These are phyloP conservation scores for Colletotrichum plurivorum DNA, from an alignment of 2,329 filamentous ascomycete genomes.

Conservation along the genomic window DNA sequence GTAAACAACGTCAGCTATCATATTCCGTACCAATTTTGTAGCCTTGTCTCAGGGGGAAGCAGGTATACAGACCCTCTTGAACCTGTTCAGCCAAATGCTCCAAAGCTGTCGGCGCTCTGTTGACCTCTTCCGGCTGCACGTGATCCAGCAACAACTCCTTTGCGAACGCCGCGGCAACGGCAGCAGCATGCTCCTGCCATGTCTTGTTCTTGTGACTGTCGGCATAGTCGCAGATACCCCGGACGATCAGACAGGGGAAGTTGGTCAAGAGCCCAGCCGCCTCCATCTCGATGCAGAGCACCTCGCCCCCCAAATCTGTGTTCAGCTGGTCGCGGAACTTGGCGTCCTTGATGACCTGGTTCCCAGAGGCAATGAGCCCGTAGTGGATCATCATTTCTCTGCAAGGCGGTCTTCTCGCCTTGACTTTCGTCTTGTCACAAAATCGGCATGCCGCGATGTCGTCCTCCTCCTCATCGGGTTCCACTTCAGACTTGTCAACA, in stretches of 20 bases:
- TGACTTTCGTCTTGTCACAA: neutral
- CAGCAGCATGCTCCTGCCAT: slow-evolving; percentile 53
- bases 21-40: no score
- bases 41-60: no score
- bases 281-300: slow-evolving; percentile 48
- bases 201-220: slow-evolving; percentile 55
- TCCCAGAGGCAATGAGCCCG: slow-evolving; percentile 41
- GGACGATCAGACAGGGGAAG: slow-evolving; percentile 50
- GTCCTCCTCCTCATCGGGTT: slow-evolving; percentile 38
- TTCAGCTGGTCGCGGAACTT: slow-evolving; percentile 47
- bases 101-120: no score
- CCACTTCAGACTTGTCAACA: no score
- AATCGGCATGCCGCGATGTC: slow-evolving; percentile 40
- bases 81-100: no score
- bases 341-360: slow-evolving; percentile 31
- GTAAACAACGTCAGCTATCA: no score
- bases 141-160: slow-evolving; percentile 36
- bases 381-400: slow-evolving; percentile 23
- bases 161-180: slow-evolving; percentile 48
- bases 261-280: slow-evolving; percentile 44
- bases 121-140: no score
- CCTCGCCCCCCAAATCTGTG: slow-evolving; percentile 5
- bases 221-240: slow-evolving; percentile 55
- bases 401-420: neutral
- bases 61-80: no score